These are phyloP conservation scores for Syzygium aqueum DNA, from an alignment of 345 rosid species.

Conservation along the genomic window DNA sequence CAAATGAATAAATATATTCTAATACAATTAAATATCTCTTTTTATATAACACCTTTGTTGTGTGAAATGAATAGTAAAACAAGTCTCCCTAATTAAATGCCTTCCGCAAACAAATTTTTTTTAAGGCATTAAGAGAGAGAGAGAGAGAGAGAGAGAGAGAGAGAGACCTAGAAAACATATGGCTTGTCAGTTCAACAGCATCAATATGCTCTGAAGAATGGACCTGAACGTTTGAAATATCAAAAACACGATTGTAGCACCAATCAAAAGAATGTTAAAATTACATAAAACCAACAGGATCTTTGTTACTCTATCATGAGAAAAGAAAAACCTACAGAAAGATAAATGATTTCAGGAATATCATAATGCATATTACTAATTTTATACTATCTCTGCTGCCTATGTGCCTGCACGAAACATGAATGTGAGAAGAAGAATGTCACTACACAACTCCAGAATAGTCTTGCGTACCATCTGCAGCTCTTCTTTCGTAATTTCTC, in stretches of 20 bases:
- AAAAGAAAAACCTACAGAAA: neutral
- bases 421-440: neutral
- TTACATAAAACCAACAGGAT: neutral
- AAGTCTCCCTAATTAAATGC: neutral
- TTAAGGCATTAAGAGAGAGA: neutral
- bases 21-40: neutral
- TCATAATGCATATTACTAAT: neutral
- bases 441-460: neutral
- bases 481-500: constrained; percentile 85
- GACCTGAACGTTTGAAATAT: constrained; percentile 38
- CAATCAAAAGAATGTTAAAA: neutral
- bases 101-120: neutral
- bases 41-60: neutral
- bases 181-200: constrained; percentile 67
- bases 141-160: neutral
- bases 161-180: constrained; percentile 53
- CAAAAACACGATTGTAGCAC: neutral
- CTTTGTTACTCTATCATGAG: neutral
- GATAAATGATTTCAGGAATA: neutral
- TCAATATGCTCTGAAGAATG: constrained; percentile 78
- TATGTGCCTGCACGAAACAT: neutral
- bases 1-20: neutral
- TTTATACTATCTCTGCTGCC: neutral
- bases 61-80: neutral
- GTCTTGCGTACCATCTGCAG: constrained; percentile 57